These are phyloP conservation scores for Ceratobasidium sp. DNA, from an alignment of 1,284 basidiomycete species.

Conservation along the genomic window DNA sequence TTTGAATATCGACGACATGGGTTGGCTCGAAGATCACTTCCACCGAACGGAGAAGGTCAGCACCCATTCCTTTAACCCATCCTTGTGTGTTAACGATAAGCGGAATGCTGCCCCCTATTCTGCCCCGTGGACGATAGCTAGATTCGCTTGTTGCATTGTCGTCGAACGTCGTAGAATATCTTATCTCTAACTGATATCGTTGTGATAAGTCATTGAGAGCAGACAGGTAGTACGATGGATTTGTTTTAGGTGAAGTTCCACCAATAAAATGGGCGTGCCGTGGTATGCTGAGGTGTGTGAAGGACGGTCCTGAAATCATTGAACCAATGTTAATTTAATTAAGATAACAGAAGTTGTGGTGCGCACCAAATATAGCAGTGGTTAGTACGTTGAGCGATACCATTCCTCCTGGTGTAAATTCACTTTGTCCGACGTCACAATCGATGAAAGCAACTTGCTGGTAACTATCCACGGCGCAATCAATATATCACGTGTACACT, in stretches of 20 bases:
- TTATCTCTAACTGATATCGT: conserved; percentile 74
- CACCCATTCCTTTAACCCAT: conserved; percentile 94
- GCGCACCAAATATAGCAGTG: conserved; percentile 70
- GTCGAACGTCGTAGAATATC: conserved; percentile 54
- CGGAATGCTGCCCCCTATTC: conserved; percentile 58
- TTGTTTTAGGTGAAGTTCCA: conserved; percentile 75
- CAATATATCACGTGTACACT: too few relatives aligned
- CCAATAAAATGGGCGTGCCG: conserved; percentile 85
- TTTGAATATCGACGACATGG: conserved; percentile 64
- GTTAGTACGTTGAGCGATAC: conserved; percentile 82
- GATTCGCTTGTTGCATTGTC: conserved; percentile 43
- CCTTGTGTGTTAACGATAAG: conserved; percentile 96
- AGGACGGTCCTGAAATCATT: conserved; percentile 72
- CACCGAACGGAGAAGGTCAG: conserved; percentile 76
- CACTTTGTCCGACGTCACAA: conserved; percentile 92
- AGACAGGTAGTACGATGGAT: conserved; percentile 80
- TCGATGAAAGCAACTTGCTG: conserved; percentile 86
- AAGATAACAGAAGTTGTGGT: background rate
- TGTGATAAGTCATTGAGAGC: conserved; percentile 73
- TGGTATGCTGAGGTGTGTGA: conserved; percentile 79
- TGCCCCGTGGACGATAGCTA: conserved; percentile 43
- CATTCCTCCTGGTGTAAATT: conserved; percentile 88
- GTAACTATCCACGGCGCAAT: conserved; percentile 58
- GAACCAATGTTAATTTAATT: background rate
- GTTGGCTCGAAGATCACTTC: conserved; percentile 72